Conservation (phyloP, 192 early-diverging fungal species). For the Umbelopsis ramanniana region DNA sequence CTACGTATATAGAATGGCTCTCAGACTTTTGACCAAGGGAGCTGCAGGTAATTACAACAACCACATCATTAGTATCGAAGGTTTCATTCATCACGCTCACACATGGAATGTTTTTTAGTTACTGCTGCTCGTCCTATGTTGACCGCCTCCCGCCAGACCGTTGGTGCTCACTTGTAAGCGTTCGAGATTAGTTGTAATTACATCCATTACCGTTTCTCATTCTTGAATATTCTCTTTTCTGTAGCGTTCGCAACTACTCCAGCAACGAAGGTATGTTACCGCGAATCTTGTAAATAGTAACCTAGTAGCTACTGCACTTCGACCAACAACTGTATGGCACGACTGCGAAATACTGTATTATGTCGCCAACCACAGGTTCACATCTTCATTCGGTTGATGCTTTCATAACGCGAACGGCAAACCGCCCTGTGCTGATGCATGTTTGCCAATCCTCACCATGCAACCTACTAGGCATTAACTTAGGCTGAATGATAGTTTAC, state of each 20-base stretch:
- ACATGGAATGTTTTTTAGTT: constrained; percentile 9
- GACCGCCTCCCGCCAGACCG: constrained; percentile 35
- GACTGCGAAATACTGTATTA: not conserved
- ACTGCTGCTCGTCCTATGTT: constrained; percentile 36
- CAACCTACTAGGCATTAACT: not conserved
- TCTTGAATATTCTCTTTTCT: not conserved
- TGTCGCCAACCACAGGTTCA: not conserved
- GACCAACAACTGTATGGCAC: not conserved
- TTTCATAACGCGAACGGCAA: not conserved
- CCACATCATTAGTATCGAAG: not conserved
- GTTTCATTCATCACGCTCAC: not conserved
- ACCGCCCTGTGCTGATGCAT: not conserved
- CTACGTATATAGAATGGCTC: constrained; percentile 35
- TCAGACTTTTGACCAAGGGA: constrained; percentile 42
- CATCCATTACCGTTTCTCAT: not conserved
- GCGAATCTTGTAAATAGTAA: not conserved
- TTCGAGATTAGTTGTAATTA: not conserved
- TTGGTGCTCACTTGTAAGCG: constrained; percentile 38
- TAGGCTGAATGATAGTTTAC: not conserved
- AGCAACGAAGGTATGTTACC: constrained; percentile 29
- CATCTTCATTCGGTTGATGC: not conserved
- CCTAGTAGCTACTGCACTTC: not conserved
- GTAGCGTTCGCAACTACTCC: constrained; percentile 37
- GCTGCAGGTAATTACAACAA: constrained; percentile 34
- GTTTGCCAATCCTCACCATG: not conserved